Conservation (phyloP, 495 filamentous ascomycete species). For the Neurospora sp. region DNA sequence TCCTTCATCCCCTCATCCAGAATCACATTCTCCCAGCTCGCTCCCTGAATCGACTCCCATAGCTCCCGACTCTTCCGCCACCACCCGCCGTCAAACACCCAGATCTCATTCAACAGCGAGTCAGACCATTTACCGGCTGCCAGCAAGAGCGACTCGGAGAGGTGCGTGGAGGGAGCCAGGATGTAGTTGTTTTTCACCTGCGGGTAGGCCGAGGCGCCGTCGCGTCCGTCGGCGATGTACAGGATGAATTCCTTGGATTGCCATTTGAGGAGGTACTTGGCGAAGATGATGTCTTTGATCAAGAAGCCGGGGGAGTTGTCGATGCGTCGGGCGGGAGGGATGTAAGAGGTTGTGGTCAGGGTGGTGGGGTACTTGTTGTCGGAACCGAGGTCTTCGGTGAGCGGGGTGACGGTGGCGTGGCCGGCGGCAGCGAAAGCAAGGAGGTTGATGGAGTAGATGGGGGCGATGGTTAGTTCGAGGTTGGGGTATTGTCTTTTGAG, state of each 20-base stretch:
- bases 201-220: constrained; percentile 27
- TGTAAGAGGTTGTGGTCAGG: constrained; percentile 34
- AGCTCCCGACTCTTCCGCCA: constrained; percentile 53
- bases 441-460: constrained; percentile 26
- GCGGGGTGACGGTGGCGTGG: constrained; percentile 29
- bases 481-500: constrained; percentile 41
- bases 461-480: constrained; percentile 36
- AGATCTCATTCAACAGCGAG: constrained; percentile 51
- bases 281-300: constrained; percentile 34
- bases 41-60: constrained; percentile 43
- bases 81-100: constrained; percentile 49
- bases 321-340: constrained; percentile 41
- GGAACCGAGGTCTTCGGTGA: constrained; percentile 19
- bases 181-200: constrained; percentile 37
- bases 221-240: constrained; percentile 41
- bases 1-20: constrained; percentile 53
- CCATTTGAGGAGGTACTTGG: constrained; percentile 43
- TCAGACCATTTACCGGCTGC: constrained; percentile 37
- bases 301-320: constrained; percentile 36
- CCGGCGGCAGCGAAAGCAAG: constrained; percentile 41
- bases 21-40: constrained; percentile 55
- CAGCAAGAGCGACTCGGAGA: constrained; percentile 42
- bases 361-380: constrained; percentile 17
- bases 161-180: constrained; percentile 26
- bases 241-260: constrained; percentile 39